Evolutionary conservation across 495 filamentous ascomycete genomes (phyloP).

Genomic region (Extremus antarcticus): DNA sequence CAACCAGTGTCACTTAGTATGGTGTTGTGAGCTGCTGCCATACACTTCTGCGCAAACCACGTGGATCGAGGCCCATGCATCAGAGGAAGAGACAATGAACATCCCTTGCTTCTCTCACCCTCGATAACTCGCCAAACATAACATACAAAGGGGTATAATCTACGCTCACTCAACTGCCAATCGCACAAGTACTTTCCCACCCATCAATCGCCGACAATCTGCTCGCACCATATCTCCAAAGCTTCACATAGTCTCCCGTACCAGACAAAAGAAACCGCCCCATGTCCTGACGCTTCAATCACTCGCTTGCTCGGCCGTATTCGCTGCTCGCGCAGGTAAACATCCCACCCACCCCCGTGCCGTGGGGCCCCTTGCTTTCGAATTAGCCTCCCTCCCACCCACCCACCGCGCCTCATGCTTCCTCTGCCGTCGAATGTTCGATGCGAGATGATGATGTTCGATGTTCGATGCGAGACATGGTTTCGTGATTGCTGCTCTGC

Average conservation of each 20-base stretch:
- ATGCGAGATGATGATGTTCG: no score
- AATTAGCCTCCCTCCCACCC: no score
- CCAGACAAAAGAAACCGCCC: neutral
- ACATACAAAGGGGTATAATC: neutral
- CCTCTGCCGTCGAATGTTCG: no score
- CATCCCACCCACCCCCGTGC: neutral
- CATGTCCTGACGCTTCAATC: no score
- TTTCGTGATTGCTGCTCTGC: neutral
- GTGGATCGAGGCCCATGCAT: no score
- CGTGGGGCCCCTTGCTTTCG: no score
- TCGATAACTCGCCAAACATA: no score
- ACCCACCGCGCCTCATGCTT: no score
- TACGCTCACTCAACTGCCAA: neutral
- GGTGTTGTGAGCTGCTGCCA: no score
- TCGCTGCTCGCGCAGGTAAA: neutral
- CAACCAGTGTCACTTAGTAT: no score
- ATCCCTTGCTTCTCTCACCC: neutral
- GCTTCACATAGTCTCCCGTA: neutral
- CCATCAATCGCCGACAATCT: neutral
- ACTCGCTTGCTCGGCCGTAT: neutral
- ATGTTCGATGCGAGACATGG: neutral
- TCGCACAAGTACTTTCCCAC: neutral
- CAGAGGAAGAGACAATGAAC: no score
- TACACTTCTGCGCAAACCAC: no score
- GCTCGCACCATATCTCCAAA: neutral